Conservation (phyloP, 129 eudicot genomes). For the Flaveria ramosissima region DNA sequence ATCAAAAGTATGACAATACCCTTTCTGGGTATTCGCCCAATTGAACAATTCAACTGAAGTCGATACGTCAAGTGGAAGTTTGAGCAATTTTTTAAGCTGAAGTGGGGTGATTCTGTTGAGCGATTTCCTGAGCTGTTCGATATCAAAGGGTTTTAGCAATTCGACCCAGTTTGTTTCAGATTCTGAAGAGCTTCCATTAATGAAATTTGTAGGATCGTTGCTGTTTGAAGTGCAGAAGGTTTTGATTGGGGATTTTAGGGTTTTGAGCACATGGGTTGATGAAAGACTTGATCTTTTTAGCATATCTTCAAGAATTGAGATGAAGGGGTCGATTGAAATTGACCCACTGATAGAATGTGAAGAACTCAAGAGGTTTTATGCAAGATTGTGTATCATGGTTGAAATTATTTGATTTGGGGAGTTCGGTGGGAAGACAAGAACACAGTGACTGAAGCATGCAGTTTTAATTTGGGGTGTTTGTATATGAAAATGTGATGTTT, state of each 20-base stretch:
- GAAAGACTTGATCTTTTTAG: conserved; percentile 48
- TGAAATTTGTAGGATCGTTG: conserved; percentile 14
- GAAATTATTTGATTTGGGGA: background rate
- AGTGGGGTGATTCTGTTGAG: conserved; percentile 59
- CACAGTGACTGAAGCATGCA: background rate
- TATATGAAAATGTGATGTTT: no score
- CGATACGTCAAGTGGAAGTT: conserved; percentile 72
- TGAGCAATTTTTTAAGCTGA: conserved; percentile 75
- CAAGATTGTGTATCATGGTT: background rate
- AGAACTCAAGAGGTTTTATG: background rate
- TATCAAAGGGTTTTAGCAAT: conserved; percentile 79
- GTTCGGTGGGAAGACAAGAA: background rate
- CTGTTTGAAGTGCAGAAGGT: conserved; percentile 32
- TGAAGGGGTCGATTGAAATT: background rate
- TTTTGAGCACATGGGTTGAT: conserved; percentile 25
- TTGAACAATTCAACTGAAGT: conserved; percentile 73
- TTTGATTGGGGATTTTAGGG: conserved; percentile 35
- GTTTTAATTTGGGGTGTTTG: background rate
- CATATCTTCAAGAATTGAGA: conserved; percentile 42
- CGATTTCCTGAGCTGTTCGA: conserved; percentile 64
- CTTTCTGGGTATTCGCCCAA: conserved; percentile 72
- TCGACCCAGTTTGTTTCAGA: conserved; percentile 77
- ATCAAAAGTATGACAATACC: conserved; percentile 74
- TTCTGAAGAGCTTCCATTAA: conserved; percentile 31
- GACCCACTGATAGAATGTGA: background rate